Evolutionary conservation across 495 filamentous ascomycete genomes (phyloP), one percentile per base, ranked within the genome.

Genomic region (Lasiosphaeria ovina): DNA sequence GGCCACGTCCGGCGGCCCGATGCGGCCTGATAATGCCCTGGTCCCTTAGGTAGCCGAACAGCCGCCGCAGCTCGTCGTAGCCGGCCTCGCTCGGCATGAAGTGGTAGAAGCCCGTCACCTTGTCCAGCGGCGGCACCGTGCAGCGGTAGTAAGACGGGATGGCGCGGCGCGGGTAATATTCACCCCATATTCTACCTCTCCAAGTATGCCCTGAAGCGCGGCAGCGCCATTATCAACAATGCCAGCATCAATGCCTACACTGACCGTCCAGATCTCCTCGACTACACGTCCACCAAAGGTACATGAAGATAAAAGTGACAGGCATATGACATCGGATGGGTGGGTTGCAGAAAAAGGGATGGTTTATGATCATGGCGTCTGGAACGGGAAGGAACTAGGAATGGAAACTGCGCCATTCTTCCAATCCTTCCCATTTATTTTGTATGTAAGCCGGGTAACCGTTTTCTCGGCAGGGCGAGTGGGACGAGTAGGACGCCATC

Each of bases 61-160:
- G 72, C 6, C 85, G 81, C 34, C 91, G 86, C 40, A 97, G 78
- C 77, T 98, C 94, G 61, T 84, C 81, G 72, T 97, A 97, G 50
- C 94, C 94, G 10, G 93, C 91, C 73, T 98, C 94, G 44, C 75
- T 81, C 35, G 91, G 90, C 72, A 89, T 81, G 78, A 97, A 97
- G 64, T 89, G 67, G 74, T 88, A 77, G 80, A 96, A 98, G 3
- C 93, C 92, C 0, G 94, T 98, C 35, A 88, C 72, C 44, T 82
- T 70, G 67, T 87, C 83, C 10, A 97, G 80, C 0, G 94, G 94
- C 3, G 94, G 93, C 60, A 95, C 83, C n/a, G 91, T 95, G 83
- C 94, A 98, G 55, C 93, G 91, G 79, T 88, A 96, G 80, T 93
- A 98, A 51, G 87, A 91, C 3, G 94, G 94, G 64, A 98, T 91